Evolutionary conservation across 352 stramenopile genomes (phyloP), one percentile per base, ranked within the genome.

Genomic region (Phytophthora podocarpi): DNA sequence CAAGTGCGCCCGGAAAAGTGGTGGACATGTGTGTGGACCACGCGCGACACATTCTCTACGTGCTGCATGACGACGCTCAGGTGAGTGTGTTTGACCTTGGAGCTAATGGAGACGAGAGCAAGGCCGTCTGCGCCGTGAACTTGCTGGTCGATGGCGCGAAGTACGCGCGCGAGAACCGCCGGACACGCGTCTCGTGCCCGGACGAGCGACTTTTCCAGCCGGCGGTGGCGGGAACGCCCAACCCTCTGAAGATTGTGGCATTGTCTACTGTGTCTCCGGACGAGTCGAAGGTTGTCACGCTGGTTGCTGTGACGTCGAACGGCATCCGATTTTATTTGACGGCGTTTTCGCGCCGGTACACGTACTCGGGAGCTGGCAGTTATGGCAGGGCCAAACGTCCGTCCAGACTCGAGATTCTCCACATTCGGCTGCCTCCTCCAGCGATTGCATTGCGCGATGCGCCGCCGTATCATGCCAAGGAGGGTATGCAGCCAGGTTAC

Each of bases 281-380:
- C 20, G 87, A 96, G 57, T 94, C 85, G 13, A 77, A 85, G 43
- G 81, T 89, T 11, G 79, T 98, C n/a, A 97, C 87, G 28, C 76
- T 98, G n/a, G 82, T 98, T 8, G 94, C 91, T 11, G 72, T 98
- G 11, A 96, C 91, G 6, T 92, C 90, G 6, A 97, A 95, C 40
- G 94, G 94, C n/a, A 89, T 98, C 32, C 86, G 96, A 36, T 97
- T 98, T 42, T 98, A 98, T 68, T 67, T 98, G 16, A 96, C 92
- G 0, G 90, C 79, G 0, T 89, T 98, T 45, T 90, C 87, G n/a
- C 72, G 83, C 5, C 71, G 80, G 11, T 71, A 82, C 16, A 75
- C 82, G 45, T 75, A 72, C 23, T 56, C 67, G 3, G 62, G 48
- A 27, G 72, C 70, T 21, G 66, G 76, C 8, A 74, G 56, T 11